Evolutionary conservation across 2,329 filamentous ascomycete genomes (phyloP), one percentile per base, ranked within the genome.

Genomic region (Fusarium ramigenum): DNA sequence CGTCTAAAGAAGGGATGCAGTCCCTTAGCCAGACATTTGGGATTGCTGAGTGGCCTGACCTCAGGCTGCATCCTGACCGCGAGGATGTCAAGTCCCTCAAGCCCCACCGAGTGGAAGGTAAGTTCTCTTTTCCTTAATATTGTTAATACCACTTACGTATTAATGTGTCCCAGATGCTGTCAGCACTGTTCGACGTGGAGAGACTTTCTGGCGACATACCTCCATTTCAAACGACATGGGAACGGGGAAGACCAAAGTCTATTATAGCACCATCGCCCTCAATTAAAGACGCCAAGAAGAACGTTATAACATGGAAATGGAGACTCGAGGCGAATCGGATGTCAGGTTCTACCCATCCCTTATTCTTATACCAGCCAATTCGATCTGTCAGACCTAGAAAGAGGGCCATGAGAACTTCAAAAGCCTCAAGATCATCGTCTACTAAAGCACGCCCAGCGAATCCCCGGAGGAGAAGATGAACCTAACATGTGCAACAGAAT

Each of bases 21-120:
- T 14, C 43, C 4, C 23, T 46, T 9, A 25, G 43, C 0, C 0
- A 0, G 19, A 21, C 9, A 0, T 47, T 28, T 47, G 19, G 44
- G 12, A 47, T 28, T 16, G 25, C 25, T 0, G 0, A 5, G 3
- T 47, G 25, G 25, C 44, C 19, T 16, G 44, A 47, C 6, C 25
- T 21, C 12, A 47, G 44, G 3, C 12, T 47, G 4, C 11, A 47
- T 30, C 25, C 44, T 8, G 14, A 0, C 6, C 19, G 1, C 7
- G 0, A 16, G 25, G 19, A n/a, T 44, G 43, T 4, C 23, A 10
- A 44, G 43, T 2, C 23, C 23, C 43, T 44, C 16, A 25, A 25
- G 5, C 10, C 16, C 16, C 43, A 44, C 16, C 16, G 8, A 14
- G 42, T 44, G 42, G 23, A 44, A 44, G 23, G 42, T 44, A 6